Base-by-base conservation (phyloP, 352 stramenopile species). In the Globisporangium acanthophoron region DNA sequence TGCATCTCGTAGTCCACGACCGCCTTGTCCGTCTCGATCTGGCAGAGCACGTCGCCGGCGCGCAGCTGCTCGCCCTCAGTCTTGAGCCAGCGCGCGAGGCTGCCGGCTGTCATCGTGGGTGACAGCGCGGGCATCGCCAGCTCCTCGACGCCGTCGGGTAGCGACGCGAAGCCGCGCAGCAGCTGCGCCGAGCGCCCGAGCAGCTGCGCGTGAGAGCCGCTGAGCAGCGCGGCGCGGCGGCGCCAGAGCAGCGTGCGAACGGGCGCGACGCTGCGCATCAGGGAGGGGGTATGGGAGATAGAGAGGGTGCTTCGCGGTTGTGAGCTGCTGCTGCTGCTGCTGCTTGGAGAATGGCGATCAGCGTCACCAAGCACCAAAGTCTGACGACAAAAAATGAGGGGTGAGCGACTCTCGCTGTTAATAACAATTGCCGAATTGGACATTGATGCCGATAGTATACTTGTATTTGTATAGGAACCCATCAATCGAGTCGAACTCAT, bases 11-110 rank as follows among this genome's bases (percentile, higher is more conserved):
- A 99, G 76, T 99, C 96, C 45, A 99, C 96, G 21, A 96, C 96
- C 35, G 97, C 97, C 78, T 99, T 99, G 82, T 99, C 97, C 15
- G 97, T 99, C 75, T 99, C 96, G 58, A 99, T 93, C 58, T 98
- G 87, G 70, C 91, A 98, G 29, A 99, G 71, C 24, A 98, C 87
- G 70, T 98, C 91, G 40, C 96, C 96, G 0, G 96, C 81, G 24
- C 66, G 61, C 58, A 98, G 89, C 48, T 83, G 65, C 15, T 97
- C 88, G 53, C 96, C 96, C 60, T 97, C 90, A 37, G 87, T 82
- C 68, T 89, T 91, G 56, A 97, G 93, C 96, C 96, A 99, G 56
- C 83, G 67, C 8, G 94, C 90, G 60, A 99, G 94, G 46, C 76
- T 96, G 44, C 97, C 97, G 6, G 79, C 84, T 61, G 91, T 87